phyloP scores from a whole-genome alignment of 202 grass and related monocot genomes.

The Brachypodium distachyon region DNA sequence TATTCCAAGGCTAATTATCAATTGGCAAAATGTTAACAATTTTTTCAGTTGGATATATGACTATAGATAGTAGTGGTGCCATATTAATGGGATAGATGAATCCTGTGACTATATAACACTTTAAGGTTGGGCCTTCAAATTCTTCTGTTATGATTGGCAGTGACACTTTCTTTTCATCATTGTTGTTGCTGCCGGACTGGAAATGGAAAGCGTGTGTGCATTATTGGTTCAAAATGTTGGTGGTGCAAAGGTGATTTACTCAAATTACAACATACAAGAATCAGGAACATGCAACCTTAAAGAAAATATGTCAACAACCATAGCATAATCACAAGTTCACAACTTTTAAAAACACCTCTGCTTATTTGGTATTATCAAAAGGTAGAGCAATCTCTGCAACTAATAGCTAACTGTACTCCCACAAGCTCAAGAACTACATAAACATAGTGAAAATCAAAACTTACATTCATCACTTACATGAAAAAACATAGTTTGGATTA shows the following conservation, averaged over 20 bases:
- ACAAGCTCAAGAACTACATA: conserved; percentile 27
- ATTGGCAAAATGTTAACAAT: neutral
- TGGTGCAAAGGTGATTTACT: conserved; percentile 3
- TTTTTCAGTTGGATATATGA: neutral
- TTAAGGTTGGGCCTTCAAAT: neutral
- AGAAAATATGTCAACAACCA: conserved; percentile 6
- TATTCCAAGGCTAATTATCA: neutral
- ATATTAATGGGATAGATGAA: neutral
- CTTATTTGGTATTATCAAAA: conserved; percentile 34
- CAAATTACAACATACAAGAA: neutral
- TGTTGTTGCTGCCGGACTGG: neutral
- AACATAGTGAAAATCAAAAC: conserved; percentile 19
- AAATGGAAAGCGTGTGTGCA: conserved; percentile 11
- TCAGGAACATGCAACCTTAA: neutral
- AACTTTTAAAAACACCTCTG: neutral
- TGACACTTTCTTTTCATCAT: neutral
- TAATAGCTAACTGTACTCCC: conserved; percentile 35
- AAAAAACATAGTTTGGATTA: neutral
- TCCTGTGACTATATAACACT: neutral
- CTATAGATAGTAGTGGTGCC: neutral
- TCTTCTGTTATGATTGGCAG: neutral
- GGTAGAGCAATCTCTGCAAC: conserved; percentile 16
- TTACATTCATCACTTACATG: conserved; percentile 29
- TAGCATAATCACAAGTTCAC: neutral
- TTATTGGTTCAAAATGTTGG: neutral